Evolutionary conservation across 129 eudicot genomes (phyloP), one percentile per base, ranked within the genome.

Genomic region (Chrysanthemum lavandulifolium): DNA sequence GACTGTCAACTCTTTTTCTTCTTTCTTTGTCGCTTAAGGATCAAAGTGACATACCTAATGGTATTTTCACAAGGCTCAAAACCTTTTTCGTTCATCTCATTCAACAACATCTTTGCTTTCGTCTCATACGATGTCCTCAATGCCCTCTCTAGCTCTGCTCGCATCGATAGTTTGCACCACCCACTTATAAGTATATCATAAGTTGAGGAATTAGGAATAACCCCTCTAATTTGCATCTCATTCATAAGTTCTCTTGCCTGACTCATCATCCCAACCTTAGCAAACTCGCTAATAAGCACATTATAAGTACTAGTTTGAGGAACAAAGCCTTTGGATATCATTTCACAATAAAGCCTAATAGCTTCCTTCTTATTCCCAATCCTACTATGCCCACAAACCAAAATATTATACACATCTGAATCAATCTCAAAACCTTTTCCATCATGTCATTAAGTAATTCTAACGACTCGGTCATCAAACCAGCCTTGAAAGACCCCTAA

Each of bases 231-330:
- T 80, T 86, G 85, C 99, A 95, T 91, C 88, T 95, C 99, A 49
- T 82, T 86, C 96, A 91, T 79, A 82, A 95, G 96, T 74, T 95
- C 99, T 81, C 78, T 71, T 33, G 97, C 99, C 65, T 91, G 96
- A 40, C 49, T 86, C 97, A 95, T 95, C 86, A 80, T 91, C 55
- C 96, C 99, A 19, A 68, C 82, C 73, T 78, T 87, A 2, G 99
- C 89, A 83, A 95, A 95, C 75, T 85, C 91, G 69, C 81, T 78
- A 48, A 91, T 91, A 55, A 95, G 88, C 58, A 77, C 85, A 83
- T 95, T 91, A 71, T 84, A 95, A 10, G 96, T 85, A 78, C 90
- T 60, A 25, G 80, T 69, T 69, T 78, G 88, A 40, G 97, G 99
- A 61, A 88, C 78, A 70, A 88, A 95, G 13, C 97, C 96, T 72